Evolutionary conservation across 202 grass and related monocot genomes (phyloP).

Genomic region (Dendrocalamus latiflorus): DNA sequence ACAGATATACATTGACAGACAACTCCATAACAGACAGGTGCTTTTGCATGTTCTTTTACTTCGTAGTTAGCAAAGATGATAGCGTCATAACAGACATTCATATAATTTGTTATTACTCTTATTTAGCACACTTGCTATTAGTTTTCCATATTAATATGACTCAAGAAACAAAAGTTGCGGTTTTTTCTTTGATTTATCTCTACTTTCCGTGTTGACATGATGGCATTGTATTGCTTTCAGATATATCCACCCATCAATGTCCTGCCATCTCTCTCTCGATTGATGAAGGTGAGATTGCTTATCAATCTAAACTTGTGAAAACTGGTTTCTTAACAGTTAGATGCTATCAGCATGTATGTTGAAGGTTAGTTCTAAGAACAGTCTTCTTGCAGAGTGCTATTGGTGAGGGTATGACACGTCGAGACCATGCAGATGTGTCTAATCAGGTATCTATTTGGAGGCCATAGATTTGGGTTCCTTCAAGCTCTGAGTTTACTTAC

Average conservation of each 20-base stretch:
- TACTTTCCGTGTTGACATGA: not conserved
- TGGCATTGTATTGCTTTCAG: constrained; percentile 36
- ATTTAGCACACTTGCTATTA: constrained; percentile 3
- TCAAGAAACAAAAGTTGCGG: not conserved
- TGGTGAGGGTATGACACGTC: constrained; percentile 98
- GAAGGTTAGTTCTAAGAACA: constrained; percentile 15
- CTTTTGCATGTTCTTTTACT: constrained; percentile 1
- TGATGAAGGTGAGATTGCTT: constrained; percentile 85
- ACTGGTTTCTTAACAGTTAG: not conserved
- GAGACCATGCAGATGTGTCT: constrained; percentile 97
- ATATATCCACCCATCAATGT: constrained; percentile 99
- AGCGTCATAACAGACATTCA: not conserved
- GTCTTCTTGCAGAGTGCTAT: constrained; percentile 85
- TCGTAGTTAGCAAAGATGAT: not conserved
- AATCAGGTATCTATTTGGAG: constrained; percentile 65
- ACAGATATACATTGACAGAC: constrained; percentile 98
- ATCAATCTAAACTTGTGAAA: not conserved
- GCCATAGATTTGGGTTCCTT: not conserved
- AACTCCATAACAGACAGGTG: constrained; percentile 97
- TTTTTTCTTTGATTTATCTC: not conserved
- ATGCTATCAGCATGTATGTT: not conserved
- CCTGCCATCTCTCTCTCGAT: constrained; percentile 88
- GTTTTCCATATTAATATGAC: not conserved
- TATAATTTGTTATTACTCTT: not conserved
- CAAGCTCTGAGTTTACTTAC: not conserved